Percentiles rank a stretch among this genome's conserved stretches.
These are phyloP conservation scores for Emergomyces orientalis DNA, from an alignment of 2,329 filamentous ascomycete species.

Conservation along the genomic window DNA sequence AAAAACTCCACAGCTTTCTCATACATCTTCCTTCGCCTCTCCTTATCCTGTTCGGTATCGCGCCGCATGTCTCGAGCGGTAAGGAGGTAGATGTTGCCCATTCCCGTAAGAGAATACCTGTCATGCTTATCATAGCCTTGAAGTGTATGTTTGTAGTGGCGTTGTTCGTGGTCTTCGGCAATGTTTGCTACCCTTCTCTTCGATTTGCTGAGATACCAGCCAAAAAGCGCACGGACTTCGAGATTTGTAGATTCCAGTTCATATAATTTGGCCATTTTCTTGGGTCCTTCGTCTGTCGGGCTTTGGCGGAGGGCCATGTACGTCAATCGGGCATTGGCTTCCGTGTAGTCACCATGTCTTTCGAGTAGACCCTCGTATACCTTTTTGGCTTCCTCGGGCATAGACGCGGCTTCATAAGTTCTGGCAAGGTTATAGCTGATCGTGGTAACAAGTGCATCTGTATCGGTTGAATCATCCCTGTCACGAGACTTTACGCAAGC, in stretches of 20 bases:
- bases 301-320: conserved; percentile 79
- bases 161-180: conserved; percentile 80
- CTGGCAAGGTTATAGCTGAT: conserved; percentile 95
- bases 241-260: conserved; percentile 75
- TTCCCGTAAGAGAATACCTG: conserved; percentile 87
- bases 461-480: conserved; percentile 66
- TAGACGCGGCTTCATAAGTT: conserved; percentile 78
- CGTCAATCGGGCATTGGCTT: conserved; percentile 77
- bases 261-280: conserved; percentile 75
- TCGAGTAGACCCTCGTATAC: conserved; percentile 80
- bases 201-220: conserved; percentile 87
- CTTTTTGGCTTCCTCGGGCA: conserved; percentile 72
- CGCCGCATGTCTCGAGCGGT: conserved; percentile 90
- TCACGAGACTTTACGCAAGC: conserved; percentile 76
- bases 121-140: conserved; percentile 96
- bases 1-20: conserved; percentile 95
- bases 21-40: conserved; percentile 80
- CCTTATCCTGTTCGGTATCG: conserved; percentile 79
- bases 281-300: conserved; percentile 76
- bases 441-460: conserved; percentile 84
- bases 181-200: conserved; percentile 75
- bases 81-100: conserved; percentile 89
- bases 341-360: conserved; percentile 83
- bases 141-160: conserved; percentile 92
- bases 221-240: conserved; percentile 85